Conservation (phyloP, 129 eudicot genomes). For the Cynara cardunculus region DNA sequence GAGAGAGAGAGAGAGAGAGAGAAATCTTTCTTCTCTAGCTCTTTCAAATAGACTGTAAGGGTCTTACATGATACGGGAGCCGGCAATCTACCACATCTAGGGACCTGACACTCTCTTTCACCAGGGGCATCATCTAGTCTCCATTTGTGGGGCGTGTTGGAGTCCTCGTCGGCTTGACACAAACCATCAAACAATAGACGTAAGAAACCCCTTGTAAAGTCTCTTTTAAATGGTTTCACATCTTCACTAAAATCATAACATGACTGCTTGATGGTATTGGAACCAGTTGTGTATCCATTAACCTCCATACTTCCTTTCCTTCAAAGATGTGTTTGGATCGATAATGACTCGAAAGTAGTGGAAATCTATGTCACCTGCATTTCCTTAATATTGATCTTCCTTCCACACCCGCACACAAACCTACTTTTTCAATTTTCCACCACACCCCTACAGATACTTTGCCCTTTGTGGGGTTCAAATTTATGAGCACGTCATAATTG, state of each 20-base stretch:
- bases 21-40: no score
- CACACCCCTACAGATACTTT: background rate
- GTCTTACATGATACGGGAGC: no score
- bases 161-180: background rate
- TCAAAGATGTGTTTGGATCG: background rate
- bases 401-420: background rate
- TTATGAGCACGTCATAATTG: background rate
- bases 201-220: background rate
- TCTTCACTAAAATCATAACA: background rate
- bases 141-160: background rate
- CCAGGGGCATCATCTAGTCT: no score
- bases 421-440: background rate
- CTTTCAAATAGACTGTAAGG: no score
- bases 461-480: background rate
- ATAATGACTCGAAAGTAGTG: constrained; percentile 11
- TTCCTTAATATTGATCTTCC: background rate
- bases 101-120: no score
- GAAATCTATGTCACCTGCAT: constrained; percentile 15
- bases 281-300: constrained; percentile 15
- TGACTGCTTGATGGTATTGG: background rate
- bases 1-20: no score
- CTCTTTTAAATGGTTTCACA: background rate
- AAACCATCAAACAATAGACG: background rate
- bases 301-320: background rate
- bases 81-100: no score